These are phyloP conservation scores for Phaeosphaeria sp. DNA, from an alignment of 2,329 filamentous ascomycete species.

Conservation along the genomic window DNA sequence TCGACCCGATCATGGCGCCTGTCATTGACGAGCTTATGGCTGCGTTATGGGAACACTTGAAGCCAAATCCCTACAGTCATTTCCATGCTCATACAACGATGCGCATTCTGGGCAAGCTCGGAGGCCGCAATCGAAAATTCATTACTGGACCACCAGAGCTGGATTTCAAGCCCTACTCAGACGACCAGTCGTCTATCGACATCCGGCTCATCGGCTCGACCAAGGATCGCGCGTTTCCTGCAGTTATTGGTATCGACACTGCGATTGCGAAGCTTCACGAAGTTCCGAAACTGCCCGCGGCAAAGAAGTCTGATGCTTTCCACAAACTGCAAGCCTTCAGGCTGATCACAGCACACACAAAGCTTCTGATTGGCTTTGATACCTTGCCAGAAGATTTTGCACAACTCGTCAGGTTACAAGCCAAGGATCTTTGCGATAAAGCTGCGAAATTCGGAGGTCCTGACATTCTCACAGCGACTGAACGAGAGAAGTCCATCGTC, in stretches of 20 bases:
- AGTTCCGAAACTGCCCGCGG: constrained; percentile 66
- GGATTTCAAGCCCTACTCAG: constrained; percentile 81
- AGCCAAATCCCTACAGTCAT: constrained; percentile 92
- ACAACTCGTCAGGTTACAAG: constrained; percentile 83
- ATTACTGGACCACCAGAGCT: constrained; percentile 89
- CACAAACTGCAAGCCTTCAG: constrained; percentile 95
- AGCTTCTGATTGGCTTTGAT: constrained; percentile 87
- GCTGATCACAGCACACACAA: constrained; percentile 86
- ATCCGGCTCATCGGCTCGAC: constrained; percentile 88
- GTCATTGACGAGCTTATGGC: constrained; percentile 99
- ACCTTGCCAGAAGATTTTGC: constrained; percentile 88
- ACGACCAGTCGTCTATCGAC: constrained; percentile 88
- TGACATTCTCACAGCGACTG: constrained; percentile 74
- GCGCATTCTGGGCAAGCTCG: constrained; percentile 94
- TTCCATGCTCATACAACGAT: constrained; percentile 98
- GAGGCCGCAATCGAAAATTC: constrained; percentile 93
- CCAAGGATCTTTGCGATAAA: constrained; percentile 78
- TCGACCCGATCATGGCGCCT: constrained; percentile 98
- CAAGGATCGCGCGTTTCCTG: constrained; percentile 85
- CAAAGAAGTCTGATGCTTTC: constrained; percentile 76
- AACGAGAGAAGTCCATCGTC: constrained; percentile 80
- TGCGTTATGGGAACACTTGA: constrained; percentile 92
- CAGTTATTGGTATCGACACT: constrained; percentile 83
- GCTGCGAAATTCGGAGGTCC: constrained; percentile 73
- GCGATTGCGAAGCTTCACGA: constrained; percentile 90